Conservation (phyloP, 176 grass and related monocot genomes). For the Pontederia crassipes region DNA sequence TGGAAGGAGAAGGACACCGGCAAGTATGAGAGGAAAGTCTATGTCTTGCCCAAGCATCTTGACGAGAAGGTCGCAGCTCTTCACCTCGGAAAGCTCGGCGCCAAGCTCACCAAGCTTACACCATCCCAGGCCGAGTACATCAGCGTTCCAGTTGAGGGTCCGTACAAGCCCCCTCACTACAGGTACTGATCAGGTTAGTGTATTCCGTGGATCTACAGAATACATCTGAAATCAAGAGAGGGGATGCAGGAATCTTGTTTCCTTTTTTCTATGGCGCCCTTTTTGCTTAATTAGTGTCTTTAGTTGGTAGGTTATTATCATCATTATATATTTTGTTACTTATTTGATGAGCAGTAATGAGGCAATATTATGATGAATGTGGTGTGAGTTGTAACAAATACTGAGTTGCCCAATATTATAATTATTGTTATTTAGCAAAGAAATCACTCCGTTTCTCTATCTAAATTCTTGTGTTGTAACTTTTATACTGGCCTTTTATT, state of each 20-base stretch:
- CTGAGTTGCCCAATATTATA: no score
- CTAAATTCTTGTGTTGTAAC: no score
- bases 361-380: no score
- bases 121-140: constrained; percentile 76
- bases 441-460: no score
- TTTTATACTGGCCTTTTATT: no score
- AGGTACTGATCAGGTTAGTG: constrained; percentile 44
- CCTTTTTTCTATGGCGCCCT: no score
- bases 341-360: no score
- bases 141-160: constrained; percentile 60
- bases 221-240: not conserved
- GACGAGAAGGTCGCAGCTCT: constrained; percentile 97
- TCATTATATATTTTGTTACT: no score
- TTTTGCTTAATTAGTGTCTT: no score
- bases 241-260: not conserved
- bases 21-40: constrained; percentile 99
- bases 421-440: no score
- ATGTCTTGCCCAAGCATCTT: constrained; percentile 86
- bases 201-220: not conserved
- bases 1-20: constrained; percentile 79
- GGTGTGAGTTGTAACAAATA: no score
- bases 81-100: constrained; percentile 85
- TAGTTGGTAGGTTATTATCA: no score
- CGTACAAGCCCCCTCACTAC: constrained; percentile 78
- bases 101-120: constrained; percentile 67